Conservation (phyloP, 768 basidiomycete species). For the Holtermannia corniformis region DNA sequence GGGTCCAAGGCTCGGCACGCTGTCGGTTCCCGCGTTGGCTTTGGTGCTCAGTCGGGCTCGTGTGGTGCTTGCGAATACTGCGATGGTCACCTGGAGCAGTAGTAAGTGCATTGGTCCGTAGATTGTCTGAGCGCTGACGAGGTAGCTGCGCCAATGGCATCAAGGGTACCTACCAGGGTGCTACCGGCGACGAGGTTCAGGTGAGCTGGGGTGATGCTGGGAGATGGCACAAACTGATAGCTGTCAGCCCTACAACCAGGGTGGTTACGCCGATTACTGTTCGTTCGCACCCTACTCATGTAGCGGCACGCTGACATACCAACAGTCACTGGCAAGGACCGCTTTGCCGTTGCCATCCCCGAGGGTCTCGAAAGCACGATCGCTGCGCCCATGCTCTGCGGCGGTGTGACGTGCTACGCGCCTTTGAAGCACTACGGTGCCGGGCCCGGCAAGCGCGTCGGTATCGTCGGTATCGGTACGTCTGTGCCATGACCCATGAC, state of each 20-base stretch:
- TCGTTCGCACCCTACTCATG: slow-evolving; percentile 14
- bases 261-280: slow-evolving; percentile 42
- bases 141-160: neutral
- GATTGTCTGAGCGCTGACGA: neutral
- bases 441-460: slow-evolving; percentile 58
- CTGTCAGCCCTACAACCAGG: slow-evolving; percentile 19
- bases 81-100: slow-evolving; percentile 42
- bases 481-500: too few relatives aligned
- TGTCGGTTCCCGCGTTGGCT: slow-evolving; percentile 53
- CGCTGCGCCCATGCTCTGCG: slow-evolving; percentile 41
- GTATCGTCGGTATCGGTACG: slow-evolving; percentile 61
- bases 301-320: too few relatives aligned
- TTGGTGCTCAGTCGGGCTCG: slow-evolving; percentile 49
- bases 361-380: slow-evolving; percentile 35
- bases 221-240: neutral
- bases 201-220: neutral
- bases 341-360: slow-evolving; percentile 43
- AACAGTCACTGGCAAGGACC: slow-evolving; percentile 10
- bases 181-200: slow-evolving; percentile 30
- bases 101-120: neutral
- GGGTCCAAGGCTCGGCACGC: slow-evolving; percentile 41
- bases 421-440: slow-evolving; percentile 46
- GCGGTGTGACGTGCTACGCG: slow-evolving; percentile 42
- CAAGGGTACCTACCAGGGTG: neutral
- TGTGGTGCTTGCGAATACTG: slow-evolving; percentile 47